Evolutionary conservation across 2,329 filamentous ascomycete genomes (phyloP).

Genomic region (Botryotinia globosa): DNA sequence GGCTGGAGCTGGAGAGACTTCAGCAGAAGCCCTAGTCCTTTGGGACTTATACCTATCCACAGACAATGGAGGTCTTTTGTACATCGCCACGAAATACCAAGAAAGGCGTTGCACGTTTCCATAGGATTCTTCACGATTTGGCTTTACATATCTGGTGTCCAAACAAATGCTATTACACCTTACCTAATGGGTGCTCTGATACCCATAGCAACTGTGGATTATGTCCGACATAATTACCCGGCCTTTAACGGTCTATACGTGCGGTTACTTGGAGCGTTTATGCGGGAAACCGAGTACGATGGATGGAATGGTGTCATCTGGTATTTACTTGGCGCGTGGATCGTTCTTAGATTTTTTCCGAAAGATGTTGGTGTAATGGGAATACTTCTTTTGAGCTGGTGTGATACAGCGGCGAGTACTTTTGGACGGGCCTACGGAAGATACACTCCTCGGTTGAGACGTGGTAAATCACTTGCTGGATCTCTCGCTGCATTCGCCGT

Average conservation of each 20-base stretch:
- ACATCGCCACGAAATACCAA: constrained; percentile 94
- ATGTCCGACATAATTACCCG: constrained; percentile 77
- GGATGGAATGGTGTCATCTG: constrained; percentile 97
- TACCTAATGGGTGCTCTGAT: constrained; percentile 77
- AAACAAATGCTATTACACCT: constrained; percentile 75
- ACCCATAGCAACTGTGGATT: constrained; percentile 78
- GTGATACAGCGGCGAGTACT: constrained; percentile 93
- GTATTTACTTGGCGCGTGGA: constrained; percentile 89
- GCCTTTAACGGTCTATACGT: constrained; percentile 87
- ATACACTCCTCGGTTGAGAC: constrained; percentile 80
- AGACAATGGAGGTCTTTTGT: constrained; percentile 87
- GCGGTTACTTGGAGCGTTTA: constrained; percentile 77
- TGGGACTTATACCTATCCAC: constrained; percentile 94
- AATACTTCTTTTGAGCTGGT: constrained; percentile 91
- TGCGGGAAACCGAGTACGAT: constrained; percentile 93
- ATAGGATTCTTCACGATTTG: constrained; percentile 92
- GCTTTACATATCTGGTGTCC: constrained; percentile 77
- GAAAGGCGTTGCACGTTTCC: constrained; percentile 89
- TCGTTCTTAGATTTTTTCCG: constrained; percentile 80
- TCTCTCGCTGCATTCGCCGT: constrained; percentile 79
- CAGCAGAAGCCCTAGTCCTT: constrained; percentile 85
- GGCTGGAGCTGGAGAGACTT: constrained; percentile 83
- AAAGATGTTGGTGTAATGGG: constrained; percentile 92
- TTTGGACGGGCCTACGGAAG: constrained; percentile 87
- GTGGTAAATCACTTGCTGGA: constrained; percentile 88